Evolutionary conservation across 139 green algal genomes (phyloP), one percentile per base, ranked within the genome.

Genomic region (Coccomyxa sp.): DNA sequence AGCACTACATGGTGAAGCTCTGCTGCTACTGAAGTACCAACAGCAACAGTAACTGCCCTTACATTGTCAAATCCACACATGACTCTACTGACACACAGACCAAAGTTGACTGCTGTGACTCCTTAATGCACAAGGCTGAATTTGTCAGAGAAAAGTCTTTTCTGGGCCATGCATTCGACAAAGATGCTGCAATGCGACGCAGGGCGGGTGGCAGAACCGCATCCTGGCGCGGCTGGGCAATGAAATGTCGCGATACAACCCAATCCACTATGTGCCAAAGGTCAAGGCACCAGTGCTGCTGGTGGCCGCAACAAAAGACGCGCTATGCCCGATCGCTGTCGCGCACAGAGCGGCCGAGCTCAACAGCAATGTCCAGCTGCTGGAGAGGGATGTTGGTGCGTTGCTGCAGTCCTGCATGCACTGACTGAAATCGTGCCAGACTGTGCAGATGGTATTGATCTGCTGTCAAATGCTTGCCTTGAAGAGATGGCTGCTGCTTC

Each of bases 161-260:
- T 51, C 38, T 51, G 3, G 38, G 38, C 38, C 38, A 51, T 51
- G 38, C 38, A 51, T 51, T 3, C 38, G 38, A 7, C 38, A 51
- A 51, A 51, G 38, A 7, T 51, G 38, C 38, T 51, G 38, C 38
- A 51, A 51, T 51, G 38, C 38, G 38, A 16, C 9, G 71, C 71
- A 77, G 71, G 89, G 89, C 27, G 89, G 87, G 16, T 92, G 89
- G 89, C 85, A 79, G 13, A 89, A 89, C 81, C 23, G 79, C 25
- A 68, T 77, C 0, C 82, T 83, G n/a, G 82, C 80, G 10, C 77
- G 82, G 14, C 81, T 89, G 13, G 79, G 82, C 0, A 71, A 90
- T n/a, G 89, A 90, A 31, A 75, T 82, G 16, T 82, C 79, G 4
- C 16, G 45, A 13, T 92, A 92, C 87, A 63, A 82, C 32, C 89